phyloP scores from a whole-genome alignment of 352 stramenopile species.

The Discostella stelligera region DNA sequence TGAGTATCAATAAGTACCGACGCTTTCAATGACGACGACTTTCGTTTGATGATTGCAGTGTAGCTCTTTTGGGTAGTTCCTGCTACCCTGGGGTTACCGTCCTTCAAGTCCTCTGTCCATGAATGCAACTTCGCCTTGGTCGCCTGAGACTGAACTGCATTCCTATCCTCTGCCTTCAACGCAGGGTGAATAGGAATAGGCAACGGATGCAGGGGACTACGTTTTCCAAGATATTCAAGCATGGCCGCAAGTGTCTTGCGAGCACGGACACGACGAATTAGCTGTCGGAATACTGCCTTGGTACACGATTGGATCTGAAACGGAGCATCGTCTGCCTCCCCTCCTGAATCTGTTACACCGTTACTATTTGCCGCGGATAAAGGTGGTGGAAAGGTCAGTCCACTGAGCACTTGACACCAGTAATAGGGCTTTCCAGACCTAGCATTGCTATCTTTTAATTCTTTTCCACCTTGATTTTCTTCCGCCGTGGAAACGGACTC shows the following conservation, averaged over 20 bases:
- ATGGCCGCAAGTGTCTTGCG: slow-evolving; percentile 43
- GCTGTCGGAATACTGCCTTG: slow-evolving; percentile 49
- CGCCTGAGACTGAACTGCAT: not conserved
- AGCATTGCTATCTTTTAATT: not conserved
- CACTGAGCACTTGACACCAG: slow-evolving; percentile 69
- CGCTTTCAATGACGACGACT: slow-evolving; percentile 46
- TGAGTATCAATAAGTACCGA: slow-evolving; percentile 43
- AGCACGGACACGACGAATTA: slow-evolving; percentile 52
- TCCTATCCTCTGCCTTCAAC: slow-evolving; percentile 32
- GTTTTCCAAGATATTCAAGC: slow-evolving; percentile 45
- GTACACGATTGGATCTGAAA: slow-evolving; percentile 52
- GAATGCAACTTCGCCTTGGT: slow-evolving; percentile 40
- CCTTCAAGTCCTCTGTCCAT: slow-evolving; percentile 38
- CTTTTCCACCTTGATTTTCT: not conserved
- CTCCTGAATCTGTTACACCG: not conserved
- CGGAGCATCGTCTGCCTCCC: slow-evolving; percentile 6
- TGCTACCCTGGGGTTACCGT: not conserved
- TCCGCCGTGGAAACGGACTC: slow-evolving; percentile 11
- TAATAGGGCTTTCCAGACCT: slow-evolving; percentile 50
- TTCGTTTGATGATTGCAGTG: slow-evolving; percentile 49
- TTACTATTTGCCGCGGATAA: slow-evolving; percentile 2
- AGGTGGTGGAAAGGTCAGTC: slow-evolving; percentile 46
- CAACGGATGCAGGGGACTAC: slow-evolving; percentile 31
- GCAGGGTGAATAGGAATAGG: slow-evolving; percentile 46
- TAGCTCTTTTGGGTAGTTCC: slow-evolving; percentile 23